A percentile compares a stretch with the other conserved stretches of the same genome.
These are phyloP conservation scores for Colletotrichum kahawae DNA, from an alignment of 2,329 filamentous ascomycete species.

Conservation along the genomic window DNA sequence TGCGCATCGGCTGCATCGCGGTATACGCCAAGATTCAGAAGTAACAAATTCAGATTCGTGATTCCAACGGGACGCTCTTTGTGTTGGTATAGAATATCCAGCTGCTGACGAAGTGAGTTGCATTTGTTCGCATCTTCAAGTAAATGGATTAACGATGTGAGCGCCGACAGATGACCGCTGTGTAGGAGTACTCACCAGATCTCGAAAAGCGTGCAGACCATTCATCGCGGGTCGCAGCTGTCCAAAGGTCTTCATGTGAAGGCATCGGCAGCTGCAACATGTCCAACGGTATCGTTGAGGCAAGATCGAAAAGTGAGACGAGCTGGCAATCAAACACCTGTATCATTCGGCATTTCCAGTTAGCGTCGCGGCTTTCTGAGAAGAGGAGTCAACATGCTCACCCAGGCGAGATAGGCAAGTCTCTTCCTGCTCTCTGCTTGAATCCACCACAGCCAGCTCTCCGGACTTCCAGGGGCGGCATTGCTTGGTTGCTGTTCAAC, in stretches of 20 bases:
- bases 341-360: neutral
- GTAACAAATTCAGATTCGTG: neutral
- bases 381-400: neutral
- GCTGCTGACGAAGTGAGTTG: neutral
- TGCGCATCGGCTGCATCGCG: neutral
- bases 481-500: neutral
- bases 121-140: neutral
- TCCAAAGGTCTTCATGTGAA: neutral
- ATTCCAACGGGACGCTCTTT: neutral
- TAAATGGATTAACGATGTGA: neutral
- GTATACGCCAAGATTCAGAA: neutral
- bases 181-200: neutral
- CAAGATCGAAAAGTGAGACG: neutral
- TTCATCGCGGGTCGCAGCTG: neutral
- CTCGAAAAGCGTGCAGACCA: neutral
- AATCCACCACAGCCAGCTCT: neutral
- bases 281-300: neutral
- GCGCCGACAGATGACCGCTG: neutral
- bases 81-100: neutral
- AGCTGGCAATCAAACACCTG: neutral
- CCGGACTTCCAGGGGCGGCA: accelerated
- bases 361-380: neutral
- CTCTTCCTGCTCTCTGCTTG: neutral
- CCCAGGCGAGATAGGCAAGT: neutral
- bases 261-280: neutral